phyloP scores from a whole-genome alignment of 768 basidiomycete species.

The Termitomyces titanicus region DNA sequence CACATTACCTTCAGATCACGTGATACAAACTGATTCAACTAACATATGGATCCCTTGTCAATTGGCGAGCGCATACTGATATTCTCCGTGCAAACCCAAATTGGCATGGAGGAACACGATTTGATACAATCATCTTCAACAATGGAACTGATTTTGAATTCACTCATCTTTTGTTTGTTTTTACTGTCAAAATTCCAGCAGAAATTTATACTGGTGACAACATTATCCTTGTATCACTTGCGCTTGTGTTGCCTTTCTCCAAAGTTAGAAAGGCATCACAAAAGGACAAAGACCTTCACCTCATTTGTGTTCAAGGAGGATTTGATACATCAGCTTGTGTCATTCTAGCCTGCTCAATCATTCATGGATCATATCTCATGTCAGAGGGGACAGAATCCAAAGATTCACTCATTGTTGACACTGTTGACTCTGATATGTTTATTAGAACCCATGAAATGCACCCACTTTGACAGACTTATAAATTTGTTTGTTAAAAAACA shows the following conservation, averaged over 20 bases:
- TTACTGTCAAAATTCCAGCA: background rate
- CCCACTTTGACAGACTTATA: background rate
- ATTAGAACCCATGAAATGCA: background rate
- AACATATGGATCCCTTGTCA: conserved; percentile 1
- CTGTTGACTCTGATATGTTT: conserved; percentile 2
- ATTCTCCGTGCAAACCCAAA: background rate
- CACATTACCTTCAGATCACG: no score
- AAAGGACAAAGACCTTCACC: conserved; percentile 1
- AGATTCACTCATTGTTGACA: background rate
- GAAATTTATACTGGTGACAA: background rate
- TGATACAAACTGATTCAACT: no score
- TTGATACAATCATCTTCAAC: no score
- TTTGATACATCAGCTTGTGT: background rate
- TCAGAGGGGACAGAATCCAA: background rate
- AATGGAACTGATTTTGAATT: no score
- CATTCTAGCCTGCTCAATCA: background rate
- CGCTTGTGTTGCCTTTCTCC: background rate
- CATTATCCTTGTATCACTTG: background rate
- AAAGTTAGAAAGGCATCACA: background rate
- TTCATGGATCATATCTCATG: background rate
- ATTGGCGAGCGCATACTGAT: conserved; percentile 1
- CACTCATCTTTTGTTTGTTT: no score
- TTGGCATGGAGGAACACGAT: no score
- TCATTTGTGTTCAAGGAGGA: background rate
- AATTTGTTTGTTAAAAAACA: no score